A percentile compares a stretch with the other conserved stretches of the same genome.
Conservation (phyloP, 805 yeast species). For the Citeromyces nyonsensis region DNA sequence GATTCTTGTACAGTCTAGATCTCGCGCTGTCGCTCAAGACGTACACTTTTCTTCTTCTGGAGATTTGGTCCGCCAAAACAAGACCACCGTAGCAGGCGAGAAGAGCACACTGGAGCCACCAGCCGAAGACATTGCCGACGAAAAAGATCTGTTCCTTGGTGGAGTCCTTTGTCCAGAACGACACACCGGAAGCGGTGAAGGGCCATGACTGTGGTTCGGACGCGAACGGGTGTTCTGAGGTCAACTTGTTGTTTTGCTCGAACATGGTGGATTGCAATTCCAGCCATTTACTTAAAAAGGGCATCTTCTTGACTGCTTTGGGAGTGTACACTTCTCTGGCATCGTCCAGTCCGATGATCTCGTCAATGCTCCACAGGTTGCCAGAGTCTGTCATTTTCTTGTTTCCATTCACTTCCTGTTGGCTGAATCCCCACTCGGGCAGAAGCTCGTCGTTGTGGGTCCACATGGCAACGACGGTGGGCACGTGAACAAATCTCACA, state of each 20-base stretch:
- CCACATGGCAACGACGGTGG: constrained; percentile 88
- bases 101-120: constrained; percentile 67
- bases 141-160: constrained; percentile 67
- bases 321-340: constrained; percentile 49
- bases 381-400: constrained; percentile 56
- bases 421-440: constrained; percentile 92
- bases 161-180: constrained; percentile 81
- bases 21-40: constrained; percentile 48
- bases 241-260: constrained; percentile 75
- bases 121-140: constrained; percentile 81
- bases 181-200: constrained; percentile 73
- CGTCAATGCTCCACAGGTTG: constrained; percentile 66
- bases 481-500: constrained; percentile 64
- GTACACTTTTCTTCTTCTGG: constrained; percentile 53
- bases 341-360: constrained; percentile 50
- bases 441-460: constrained; percentile 69
- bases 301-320: constrained; percentile 40
- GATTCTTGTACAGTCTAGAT: constrained; percentile 59
- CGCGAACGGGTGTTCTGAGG: constrained; percentile 89
- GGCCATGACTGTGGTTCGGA: constrained; percentile 93
- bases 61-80: constrained; percentile 57
- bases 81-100: constrained; percentile 50
- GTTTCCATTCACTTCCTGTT: constrained; percentile 92
- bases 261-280: constrained; percentile 86
- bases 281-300: constrained; percentile 78